These are phyloP conservation scores for Pisolithus microcarpus DNA, from an alignment of 768 basidiomycete genomes.

Conservation along the genomic window DNA sequence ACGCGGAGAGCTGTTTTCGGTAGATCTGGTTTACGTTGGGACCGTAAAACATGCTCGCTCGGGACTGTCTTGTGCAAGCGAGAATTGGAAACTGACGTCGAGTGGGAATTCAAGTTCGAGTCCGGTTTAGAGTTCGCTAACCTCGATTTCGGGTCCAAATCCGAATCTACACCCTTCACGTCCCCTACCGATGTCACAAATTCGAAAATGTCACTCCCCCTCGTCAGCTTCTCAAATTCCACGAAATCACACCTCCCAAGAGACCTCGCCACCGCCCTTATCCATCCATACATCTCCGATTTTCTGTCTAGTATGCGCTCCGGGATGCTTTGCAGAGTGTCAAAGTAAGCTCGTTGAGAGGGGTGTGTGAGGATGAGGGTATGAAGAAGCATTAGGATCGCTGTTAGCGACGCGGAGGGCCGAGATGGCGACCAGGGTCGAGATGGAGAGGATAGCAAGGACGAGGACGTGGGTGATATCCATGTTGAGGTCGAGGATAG, in stretches of 20 bases:
- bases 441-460: too few relatives aligned
- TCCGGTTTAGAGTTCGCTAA: too few relatives aligned
- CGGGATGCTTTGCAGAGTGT: slow-evolving; percentile 16
- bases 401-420: slow-evolving; percentile 23
- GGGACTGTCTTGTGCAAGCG: background rate
- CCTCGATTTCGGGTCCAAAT: too few relatives aligned
- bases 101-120: slow-evolving; percentile 6
- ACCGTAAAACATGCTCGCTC: background rate
- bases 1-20: slow-evolving; percentile 36
- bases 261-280: slow-evolving; percentile 42
- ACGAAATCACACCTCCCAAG: slow-evolving; percentile 52
- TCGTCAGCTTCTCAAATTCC: slow-evolving; percentile 41
- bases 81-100: slow-evolving; percentile 13
- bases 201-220: slow-evolving; percentile 4
- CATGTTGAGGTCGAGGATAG: too few relatives aligned
- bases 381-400: slow-evolving; percentile 51
- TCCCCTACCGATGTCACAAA: too few relatives aligned
- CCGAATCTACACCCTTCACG: too few relatives aligned
- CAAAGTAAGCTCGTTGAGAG: slow-evolving; percentile 49
- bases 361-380: slow-evolving; percentile 54
- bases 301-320: slow-evolving; percentile 30
- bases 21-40: slow-evolving; percentile 14
- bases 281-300: slow-evolving; percentile 41
- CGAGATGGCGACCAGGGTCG: slow-evolving; percentile 4
- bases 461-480: slow-evolving; percentile 1